phyloP scores from a whole-genome alignment of 2,329 filamentous ascomycete species.

The Colletotrichum sp. region DNA sequence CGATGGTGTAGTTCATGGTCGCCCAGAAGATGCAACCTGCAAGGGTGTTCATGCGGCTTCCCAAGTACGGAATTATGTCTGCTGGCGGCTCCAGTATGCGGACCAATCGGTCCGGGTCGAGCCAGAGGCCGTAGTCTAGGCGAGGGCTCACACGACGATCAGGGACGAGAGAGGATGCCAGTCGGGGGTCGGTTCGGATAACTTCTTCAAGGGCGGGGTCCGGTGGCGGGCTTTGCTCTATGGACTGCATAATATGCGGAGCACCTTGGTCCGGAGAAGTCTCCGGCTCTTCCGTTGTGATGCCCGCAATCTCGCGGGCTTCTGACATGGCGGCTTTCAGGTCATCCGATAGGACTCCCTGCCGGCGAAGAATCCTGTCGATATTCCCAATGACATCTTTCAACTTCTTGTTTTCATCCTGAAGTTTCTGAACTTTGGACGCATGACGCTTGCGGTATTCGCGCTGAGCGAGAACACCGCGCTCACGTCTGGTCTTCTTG shows the following conservation, averaged over 20 bases:
- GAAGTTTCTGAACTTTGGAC: conserved; percentile 21
- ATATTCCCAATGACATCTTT: conserved; percentile 12
- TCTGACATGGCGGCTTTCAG: neutral
- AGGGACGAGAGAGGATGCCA: neutral
- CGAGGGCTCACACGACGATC: conserved; percentile 2
- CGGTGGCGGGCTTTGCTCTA: neutral
- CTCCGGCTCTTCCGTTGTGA: neutral
- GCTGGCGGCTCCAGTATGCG: conserved; percentile 7
- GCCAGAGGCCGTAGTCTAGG: conserved; percentile 20
- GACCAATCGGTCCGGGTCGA: conserved; percentile 2
- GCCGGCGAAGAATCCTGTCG: neutral
- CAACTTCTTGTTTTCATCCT: conserved; percentile 24
- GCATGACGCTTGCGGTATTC: conserved; percentile 27
- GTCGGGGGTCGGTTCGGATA: neutral
- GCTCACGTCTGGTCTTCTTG: conserved; percentile 20
- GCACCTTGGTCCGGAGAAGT: neutral
- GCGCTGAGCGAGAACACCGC: conserved; percentile 25
- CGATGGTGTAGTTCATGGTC: conserved; percentile 11
- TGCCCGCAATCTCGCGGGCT: neutral
- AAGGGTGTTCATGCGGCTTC: neutral
- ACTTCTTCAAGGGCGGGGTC: neutral
- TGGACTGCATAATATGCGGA: neutral
- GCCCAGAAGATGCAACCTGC: conserved; percentile 22
- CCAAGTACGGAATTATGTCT: conserved; percentile 12
- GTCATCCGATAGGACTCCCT: neutral